Evolutionary conservation across 768 basidiomycete genomes (phyloP).

Genomic region (Fomitopsis pulvina): DNA sequence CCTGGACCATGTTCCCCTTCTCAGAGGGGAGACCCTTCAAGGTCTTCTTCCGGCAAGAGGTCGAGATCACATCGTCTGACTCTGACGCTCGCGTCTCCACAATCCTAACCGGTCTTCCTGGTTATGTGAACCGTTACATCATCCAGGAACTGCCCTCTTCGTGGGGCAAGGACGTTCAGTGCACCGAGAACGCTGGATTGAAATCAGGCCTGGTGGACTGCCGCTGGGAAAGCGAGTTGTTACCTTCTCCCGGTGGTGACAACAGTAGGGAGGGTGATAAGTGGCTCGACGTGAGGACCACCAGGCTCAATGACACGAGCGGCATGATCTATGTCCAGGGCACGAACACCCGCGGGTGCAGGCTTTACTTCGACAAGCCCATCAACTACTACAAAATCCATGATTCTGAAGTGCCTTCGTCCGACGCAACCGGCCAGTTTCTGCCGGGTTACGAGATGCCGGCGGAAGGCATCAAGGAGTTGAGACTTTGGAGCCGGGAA

Average conservation of each 20-base stretch:
- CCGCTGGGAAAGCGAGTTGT: conserved; percentile 36
- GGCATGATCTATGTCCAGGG: conserved; percentile 49
- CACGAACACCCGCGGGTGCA: conserved; percentile 56
- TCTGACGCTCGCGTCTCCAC: conserved; percentile 31
- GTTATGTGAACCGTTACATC: conserved; percentile 37
- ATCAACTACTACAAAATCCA: conserved; percentile 37
- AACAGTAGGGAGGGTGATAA: background rate
- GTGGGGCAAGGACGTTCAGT: conserved; percentile 27
- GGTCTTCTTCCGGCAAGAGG: conserved; percentile 60
- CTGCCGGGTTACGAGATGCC: conserved; percentile 32
- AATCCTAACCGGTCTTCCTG: conserved; percentile 35
- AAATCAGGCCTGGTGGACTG: conserved; percentile 40
- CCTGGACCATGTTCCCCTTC: conserved; percentile 51
- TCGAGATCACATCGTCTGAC: conserved; percentile 32
- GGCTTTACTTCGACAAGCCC: conserved; percentile 48
- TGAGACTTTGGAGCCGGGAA: conserved; percentile 54
- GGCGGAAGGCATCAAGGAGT: conserved; percentile 27
- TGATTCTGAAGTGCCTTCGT: conserved; percentile 22
- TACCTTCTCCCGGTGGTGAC: conserved; percentile 33
- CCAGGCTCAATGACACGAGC: conserved; percentile 34
- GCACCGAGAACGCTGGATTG: conserved; percentile 21
- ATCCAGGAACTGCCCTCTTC: conserved; percentile 49
- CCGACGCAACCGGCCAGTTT: background rate
- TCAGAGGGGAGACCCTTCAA: conserved; percentile 55
- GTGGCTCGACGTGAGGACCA: conserved; percentile 41